phyloP scores from a whole-genome alignment of 331 rosid species.

The Quercus tomentella region DNA sequence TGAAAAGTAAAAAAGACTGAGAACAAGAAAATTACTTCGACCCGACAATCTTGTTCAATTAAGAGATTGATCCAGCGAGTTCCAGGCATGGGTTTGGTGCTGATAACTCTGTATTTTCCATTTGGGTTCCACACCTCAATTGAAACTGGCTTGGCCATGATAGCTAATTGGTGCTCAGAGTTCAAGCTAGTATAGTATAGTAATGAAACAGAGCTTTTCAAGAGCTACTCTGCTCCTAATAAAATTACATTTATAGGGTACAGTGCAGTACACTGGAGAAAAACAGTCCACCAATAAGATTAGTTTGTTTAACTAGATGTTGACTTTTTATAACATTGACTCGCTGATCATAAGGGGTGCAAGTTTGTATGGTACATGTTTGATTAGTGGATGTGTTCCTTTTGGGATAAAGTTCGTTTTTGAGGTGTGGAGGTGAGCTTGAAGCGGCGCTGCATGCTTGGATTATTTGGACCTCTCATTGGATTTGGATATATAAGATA shows the following conservation, averaged over 20 bases:
- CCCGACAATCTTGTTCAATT: constrained; percentile 80
- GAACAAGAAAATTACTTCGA: constrained; percentile 54
- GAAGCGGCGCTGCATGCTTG: background rate
- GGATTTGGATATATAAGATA: constrained; percentile 30
- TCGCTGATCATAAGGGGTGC: background rate
- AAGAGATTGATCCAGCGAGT: constrained; percentile 98
- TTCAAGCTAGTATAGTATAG: background rate
- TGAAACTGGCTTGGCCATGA: constrained; percentile 84
- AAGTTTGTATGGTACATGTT: background rate
- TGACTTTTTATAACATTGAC: background rate
- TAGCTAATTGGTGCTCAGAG: background rate
- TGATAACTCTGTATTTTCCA: constrained; percentile 91
- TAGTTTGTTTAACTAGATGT: background rate
- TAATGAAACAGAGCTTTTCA: background rate
- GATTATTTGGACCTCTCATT: constrained; percentile 34
- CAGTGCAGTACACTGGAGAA: background rate
- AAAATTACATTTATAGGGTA: background rate
- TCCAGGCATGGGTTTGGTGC: constrained; percentile 99
- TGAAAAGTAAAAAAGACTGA: background rate
- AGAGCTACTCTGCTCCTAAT: background rate
- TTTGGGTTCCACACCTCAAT: constrained; percentile 90
- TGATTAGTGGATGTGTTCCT: background rate
- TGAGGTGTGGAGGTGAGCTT: constrained; percentile 13
- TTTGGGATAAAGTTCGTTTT: background rate
- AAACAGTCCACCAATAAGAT: background rate